Evolutionary conservation across 768 basidiomycete genomes (phyloP), one percentile per base, ranked within the genome.

Genomic region (Leccinum ochraceum): DNA sequence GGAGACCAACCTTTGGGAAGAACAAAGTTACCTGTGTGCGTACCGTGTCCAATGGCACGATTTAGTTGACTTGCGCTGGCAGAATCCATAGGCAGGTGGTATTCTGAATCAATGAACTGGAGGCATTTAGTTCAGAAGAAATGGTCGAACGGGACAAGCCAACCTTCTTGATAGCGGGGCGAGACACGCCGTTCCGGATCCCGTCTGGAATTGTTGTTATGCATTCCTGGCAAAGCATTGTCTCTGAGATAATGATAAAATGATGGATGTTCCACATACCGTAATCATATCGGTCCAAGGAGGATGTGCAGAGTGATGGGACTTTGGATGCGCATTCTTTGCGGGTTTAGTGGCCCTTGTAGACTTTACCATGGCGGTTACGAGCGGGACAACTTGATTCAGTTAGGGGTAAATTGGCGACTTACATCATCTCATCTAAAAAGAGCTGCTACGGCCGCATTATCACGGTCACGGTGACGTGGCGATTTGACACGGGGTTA

Each of bases 91-190:
- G 78, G 71, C 54, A 86, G 66, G 62, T 79, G 79, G 74, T 85
- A 87, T 66, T 77, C 80, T 60, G 83, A 79, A 65, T 82, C 83
- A 58, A 85, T 76, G 73, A 75, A 87, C 80, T 85, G 73, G 34
- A 26, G 30, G 22, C 7, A 36, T 6, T 63, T 51, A 48, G 56
- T 49, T 8, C 20, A 30, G 3, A 7, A 26, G 4, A 2, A 10
- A 6, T 39, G 8, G 5, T 26, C 28, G 36, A 28, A 56, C 9
- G 39, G 36, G 39, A 56, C 3, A 34, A 10, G 7, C 24, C 14
- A 7, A 90, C 88, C 83, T 91, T 92, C 86, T 95, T 95, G 75
- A 95, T 88, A 7, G 81, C 81, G 22, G 79, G 76, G 53, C 94
- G 83, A 14, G 92, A 94, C 42, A 92, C 92, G 61, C 92, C 92